Conservation (phyloP, 352 stramenopile species). For the Phytophthora foliorum region DNA sequence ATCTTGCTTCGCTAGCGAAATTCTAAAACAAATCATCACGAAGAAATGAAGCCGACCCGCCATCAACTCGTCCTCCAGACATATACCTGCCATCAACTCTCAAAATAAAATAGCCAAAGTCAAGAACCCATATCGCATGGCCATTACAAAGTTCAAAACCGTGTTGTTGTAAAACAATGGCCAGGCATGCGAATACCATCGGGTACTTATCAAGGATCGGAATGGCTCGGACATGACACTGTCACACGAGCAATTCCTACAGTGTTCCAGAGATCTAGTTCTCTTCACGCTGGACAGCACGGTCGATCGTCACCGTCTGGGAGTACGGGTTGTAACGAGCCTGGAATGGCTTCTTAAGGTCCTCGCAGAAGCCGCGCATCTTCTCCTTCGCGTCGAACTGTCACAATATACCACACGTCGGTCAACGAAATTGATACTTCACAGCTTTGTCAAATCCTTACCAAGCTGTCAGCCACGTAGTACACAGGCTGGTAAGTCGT, state of each 20-base stretch:
- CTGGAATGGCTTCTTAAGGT: slow-evolving; percentile 96
- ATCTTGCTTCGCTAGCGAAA: slow-evolving; percentile 30
- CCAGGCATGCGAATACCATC: not conserved
- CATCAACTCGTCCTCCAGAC: slow-evolving; percentile 30
- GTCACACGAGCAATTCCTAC: not conserved
- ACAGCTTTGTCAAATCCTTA: slow-evolving; percentile 32
- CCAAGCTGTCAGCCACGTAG: slow-evolving; percentile 96
- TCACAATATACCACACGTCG: not conserved
- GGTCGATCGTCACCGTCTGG: slow-evolving; percentile 86
- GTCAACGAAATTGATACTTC: slow-evolving; percentile 3
- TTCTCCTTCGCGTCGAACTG: slow-evolving; percentile 93
- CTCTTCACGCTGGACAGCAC: slow-evolving; percentile 71
- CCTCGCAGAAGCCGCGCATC: slow-evolving; percentile 96
- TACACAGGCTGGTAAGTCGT: slow-evolving; percentile 98
- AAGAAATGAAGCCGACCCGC: not conserved
- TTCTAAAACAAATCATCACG: slow-evolving; percentile 30
- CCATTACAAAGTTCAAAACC: slow-evolving; percentile 1
- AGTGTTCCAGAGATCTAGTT: slow-evolving; percentile 27
- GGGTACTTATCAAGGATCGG: not conserved
- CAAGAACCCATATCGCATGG: not conserved
- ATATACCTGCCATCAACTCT: slow-evolving; percentile 7
- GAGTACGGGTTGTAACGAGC: slow-evolving; percentile 95
- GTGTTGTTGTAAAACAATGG: slow-evolving; percentile 16
- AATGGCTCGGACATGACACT: too few species aligned
- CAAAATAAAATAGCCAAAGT: slow-evolving; percentile 41